Evolutionary conservation across 345 rosid species (phyloP).

Genomic region (Barbarea vulgaris): DNA sequence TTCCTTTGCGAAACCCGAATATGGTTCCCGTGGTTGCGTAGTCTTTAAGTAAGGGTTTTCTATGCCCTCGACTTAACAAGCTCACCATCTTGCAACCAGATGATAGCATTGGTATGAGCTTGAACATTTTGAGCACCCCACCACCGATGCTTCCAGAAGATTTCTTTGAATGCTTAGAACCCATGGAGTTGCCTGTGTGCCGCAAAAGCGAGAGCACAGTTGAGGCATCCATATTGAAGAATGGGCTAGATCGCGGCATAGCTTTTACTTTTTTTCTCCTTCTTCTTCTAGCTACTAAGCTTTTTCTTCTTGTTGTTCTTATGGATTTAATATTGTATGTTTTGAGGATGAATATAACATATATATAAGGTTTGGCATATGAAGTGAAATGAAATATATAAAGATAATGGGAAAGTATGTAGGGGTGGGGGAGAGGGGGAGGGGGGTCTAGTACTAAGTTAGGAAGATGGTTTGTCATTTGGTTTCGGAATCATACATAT

Average conservation of each 20-base stretch:
- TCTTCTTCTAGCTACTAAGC: not conserved
- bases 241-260: constrained; percentile 79
- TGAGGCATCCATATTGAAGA: constrained; percentile 71
- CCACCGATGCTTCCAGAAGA: constrained; percentile 44
- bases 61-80: constrained; percentile 62
- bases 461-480: constrained; percentile 55
- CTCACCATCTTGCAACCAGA: constrained; percentile 98
- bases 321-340: constrained; percentile 1
- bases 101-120: constrained; percentile 90
- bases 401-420: not conserved
- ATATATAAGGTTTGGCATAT: constrained; percentile 17
- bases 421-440: not conserved
- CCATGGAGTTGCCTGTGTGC: constrained; percentile 41
- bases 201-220: constrained; percentile 73
- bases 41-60: constrained; percentile 77
- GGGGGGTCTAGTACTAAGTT: constrained; percentile 29
- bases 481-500: constrained; percentile 55
- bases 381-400: constrained; percentile 21
- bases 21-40: constrained; percentile 81
- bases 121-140: constrained; percentile 76
- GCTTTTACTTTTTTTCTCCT: constrained; percentile 45
- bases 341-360: constrained; percentile 22
- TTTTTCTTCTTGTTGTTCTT: constrained; percentile 4
- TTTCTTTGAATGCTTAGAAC: constrained; percentile 58
- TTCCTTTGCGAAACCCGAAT: constrained; percentile 85